phyloP scores from a whole-genome alignment of 2,329 filamentous ascomycete genomes.

The Penicillium sclerotigenum region DNA sequence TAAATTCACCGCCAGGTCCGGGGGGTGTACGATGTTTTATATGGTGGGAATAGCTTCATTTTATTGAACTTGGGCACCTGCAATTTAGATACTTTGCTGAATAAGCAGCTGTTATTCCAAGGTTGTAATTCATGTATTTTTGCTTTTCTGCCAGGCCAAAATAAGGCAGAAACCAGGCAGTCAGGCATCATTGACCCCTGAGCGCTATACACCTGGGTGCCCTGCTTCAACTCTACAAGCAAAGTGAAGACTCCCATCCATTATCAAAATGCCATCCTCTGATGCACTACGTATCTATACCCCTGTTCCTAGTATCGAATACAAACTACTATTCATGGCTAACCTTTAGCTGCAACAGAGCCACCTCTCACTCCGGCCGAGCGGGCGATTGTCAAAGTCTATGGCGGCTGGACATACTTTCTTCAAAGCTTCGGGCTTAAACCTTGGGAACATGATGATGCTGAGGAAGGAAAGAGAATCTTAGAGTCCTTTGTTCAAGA shows the following conservation, averaged over 20 bases:
- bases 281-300: neutral
- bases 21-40: no score
- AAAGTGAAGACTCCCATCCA: neutral
- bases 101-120: no score
- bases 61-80: no score
- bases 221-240: neutral
- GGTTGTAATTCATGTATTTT: no score
- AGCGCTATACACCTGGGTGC: no score
- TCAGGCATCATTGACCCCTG: no score
- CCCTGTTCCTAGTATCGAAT: no score
- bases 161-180: no score
- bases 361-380: neutral
- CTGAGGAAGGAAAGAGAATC: neutral
- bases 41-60: no score
- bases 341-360: neutral
- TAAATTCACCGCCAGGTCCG: no score
- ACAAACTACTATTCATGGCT: neutral
- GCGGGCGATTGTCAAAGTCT: neutral
- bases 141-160: no score
- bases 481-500: neutral
- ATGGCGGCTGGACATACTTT: neutral
- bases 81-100: no score
- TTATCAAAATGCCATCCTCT: neutral
- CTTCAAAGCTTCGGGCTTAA: neutral
- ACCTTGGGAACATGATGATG: neutral